A percentile compares a stretch with the other conserved stretches of the same genome.
These are phyloP conservation scores for Arachnomyces sp. DNA, from an alignment of 2,329 filamentous ascomycete species.

Conservation along the genomic window DNA sequence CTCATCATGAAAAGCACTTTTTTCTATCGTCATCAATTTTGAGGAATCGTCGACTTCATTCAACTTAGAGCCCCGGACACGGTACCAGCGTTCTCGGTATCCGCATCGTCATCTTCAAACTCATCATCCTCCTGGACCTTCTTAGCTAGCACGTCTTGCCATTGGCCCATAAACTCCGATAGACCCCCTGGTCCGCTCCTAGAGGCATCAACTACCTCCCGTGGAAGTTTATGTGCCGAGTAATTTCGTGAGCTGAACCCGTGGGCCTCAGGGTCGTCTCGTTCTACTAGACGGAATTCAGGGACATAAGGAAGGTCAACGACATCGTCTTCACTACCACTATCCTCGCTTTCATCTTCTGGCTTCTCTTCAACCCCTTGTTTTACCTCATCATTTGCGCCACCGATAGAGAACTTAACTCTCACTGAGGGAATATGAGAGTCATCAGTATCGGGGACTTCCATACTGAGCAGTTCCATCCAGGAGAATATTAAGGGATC, in stretches of 20 bases:
- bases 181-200: constrained; percentile 64
- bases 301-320: constrained; percentile 56
- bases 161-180: constrained; percentile 70
- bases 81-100: background rate
- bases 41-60: background rate
- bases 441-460: constrained; percentile 23
- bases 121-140: constrained; percentile 33
- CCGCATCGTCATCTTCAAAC: constrained; percentile 25
- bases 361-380: constrained; percentile 9
- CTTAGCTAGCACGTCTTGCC: constrained; percentile 53
- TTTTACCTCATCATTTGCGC: constrained; percentile 11
- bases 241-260: constrained; percentile 80
- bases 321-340: constrained; percentile 38
- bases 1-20: background rate
- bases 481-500: constrained; percentile 86
- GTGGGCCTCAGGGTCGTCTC: constrained; percentile 81
- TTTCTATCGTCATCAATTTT: background rate
- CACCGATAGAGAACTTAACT: constrained; percentile 14
- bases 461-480: constrained; percentile 72
- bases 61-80: background rate
- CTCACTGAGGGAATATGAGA: background rate
- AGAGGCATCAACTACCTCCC: constrained; percentile 73
- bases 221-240: constrained; percentile 90
- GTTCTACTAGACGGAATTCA: constrained; percentile 73
- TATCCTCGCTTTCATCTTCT: constrained; percentile 27